Evolutionary conservation across 2,329 filamentous ascomycete genomes (phyloP).

Genomic region (Ceratocystis papillata): DNA sequence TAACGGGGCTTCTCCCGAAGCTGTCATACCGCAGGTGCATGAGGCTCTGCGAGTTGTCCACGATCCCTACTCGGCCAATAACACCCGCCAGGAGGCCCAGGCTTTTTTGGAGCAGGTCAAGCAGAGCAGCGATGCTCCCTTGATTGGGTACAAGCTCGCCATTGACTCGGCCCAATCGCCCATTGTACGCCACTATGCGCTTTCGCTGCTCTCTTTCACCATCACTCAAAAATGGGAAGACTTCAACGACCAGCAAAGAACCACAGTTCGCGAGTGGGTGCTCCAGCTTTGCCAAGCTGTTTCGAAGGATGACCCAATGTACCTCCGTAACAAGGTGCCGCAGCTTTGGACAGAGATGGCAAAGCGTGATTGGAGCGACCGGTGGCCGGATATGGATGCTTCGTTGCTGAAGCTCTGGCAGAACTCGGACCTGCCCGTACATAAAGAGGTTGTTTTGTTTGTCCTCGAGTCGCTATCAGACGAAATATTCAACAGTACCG

Average conservation of each 20-base stretch:
- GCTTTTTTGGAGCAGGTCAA: slow-evolving; percentile 80
- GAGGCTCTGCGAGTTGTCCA: slow-evolving; percentile 83
- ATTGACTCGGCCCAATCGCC: slow-evolving; percentile 63
- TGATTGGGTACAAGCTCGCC: slow-evolving; percentile 75
- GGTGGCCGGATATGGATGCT: slow-evolving; percentile 92
- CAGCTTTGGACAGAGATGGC: slow-evolving; percentile 92
- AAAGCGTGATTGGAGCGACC: slow-evolving; percentile 81
- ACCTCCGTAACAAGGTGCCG: slow-evolving; percentile 84
- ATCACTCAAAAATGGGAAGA: slow-evolving; percentile 76
- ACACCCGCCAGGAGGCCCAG: slow-evolving; percentile 70
- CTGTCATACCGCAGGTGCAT: slow-evolving; percentile 57
- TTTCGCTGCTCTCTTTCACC: slow-evolving; percentile 82
- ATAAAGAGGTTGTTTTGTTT: slow-evolving; percentile 78
- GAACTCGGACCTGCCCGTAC: slow-evolving; percentile 46
- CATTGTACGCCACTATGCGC: slow-evolving; percentile 82
- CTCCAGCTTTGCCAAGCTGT: slow-evolving; percentile 65
- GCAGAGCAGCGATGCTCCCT: slow-evolving; percentile 63
- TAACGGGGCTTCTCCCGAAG: slow-evolving; percentile 34
- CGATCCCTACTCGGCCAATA: slow-evolving; percentile 67
- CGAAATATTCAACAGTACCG: slow-evolving; percentile 85
- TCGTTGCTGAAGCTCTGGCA: slow-evolving; percentile 78
- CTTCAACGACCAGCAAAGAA: slow-evolving; percentile 57
- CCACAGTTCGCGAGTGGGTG: slow-evolving; percentile 62
- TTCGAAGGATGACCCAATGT: slow-evolving; percentile 61
- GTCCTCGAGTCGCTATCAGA: slow-evolving; percentile 87